Conservation (phyloP, 805 yeast species). For the Sugiyamaella americana region DNA sequence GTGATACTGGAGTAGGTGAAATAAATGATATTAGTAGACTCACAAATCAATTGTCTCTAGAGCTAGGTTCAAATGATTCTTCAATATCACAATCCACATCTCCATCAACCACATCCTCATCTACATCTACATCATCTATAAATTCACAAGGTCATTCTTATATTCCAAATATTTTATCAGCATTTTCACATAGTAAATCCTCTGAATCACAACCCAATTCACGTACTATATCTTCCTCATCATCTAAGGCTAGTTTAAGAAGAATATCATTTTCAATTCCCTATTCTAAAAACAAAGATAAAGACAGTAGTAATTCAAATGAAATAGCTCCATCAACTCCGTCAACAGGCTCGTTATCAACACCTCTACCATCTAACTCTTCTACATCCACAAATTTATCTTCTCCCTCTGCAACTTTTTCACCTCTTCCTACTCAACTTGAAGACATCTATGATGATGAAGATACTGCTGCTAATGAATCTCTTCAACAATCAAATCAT, state of each 20-base stretch:
- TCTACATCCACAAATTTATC: background rate
- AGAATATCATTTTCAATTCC: background rate
- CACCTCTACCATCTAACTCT: background rate
- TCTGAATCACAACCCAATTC: background rate
- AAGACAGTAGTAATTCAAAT: no score
- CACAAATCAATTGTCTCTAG: background rate
- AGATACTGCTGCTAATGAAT: slow-evolving; percentile 6
- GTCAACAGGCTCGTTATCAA: background rate
- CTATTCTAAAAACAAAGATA: background rate
- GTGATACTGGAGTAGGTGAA: no score
- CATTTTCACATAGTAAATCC: slow-evolving; percentile 1
- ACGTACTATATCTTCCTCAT: background rate
- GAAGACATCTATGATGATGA: slow-evolving; percentile 14
- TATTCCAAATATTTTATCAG: slow-evolving; percentile 6
- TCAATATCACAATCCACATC: no score
- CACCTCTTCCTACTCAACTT: background rate
- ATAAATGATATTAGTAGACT: slow-evolving; percentile 1
- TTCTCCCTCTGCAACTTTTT: background rate
- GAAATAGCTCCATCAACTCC: background rate
- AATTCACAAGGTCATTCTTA: background rate
- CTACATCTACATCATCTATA: background rate
- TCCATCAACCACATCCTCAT: slow-evolving; percentile 5
- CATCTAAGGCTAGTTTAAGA: background rate
- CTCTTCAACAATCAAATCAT: background rate
- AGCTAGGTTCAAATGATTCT: no score